Evolutionary conservation across 805 yeast genomes (phyloP).

Genomic region (Pichia pseudocactophila): DNA sequence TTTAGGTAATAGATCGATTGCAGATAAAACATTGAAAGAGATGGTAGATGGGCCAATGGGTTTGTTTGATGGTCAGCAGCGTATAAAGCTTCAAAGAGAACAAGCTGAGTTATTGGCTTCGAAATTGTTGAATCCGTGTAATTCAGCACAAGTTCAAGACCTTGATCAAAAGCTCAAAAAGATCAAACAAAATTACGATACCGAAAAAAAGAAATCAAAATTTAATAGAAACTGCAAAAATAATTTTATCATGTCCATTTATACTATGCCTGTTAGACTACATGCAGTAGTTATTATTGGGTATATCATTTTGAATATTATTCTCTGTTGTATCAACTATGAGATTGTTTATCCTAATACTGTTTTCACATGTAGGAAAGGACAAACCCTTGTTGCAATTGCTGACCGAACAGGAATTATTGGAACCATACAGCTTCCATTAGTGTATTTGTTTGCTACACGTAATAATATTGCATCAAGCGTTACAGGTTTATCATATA

Average conservation of each 20-base stretch:
- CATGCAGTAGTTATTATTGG: conserved; percentile 24
- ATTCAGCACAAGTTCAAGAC: background rate
- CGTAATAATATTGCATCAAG: conserved; percentile 27
- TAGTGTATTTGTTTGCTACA: conserved; percentile 28
- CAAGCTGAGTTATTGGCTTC: background rate
- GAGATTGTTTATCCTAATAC: conserved; percentile 22
- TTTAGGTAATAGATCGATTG: background rate
- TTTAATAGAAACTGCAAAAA: conserved; percentile 4
- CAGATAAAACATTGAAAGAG: background rate
- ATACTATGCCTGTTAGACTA: conserved; percentile 27
- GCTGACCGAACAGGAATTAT: conserved; percentile 43
- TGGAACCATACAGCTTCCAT: conserved; percentile 31
- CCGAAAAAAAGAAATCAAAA: background rate
- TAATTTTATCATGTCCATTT: conserved; percentile 11
- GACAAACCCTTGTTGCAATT: conserved; percentile 23
- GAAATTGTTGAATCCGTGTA: background rate
- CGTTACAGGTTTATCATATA: conserved; percentile 29
- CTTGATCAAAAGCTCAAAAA: background rate
- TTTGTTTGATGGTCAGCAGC: conserved; percentile 3
- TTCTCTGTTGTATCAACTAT: conserved; percentile 25
- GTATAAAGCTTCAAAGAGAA: conserved; percentile 3
- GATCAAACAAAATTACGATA: background rate
- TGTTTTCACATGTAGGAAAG: conserved; percentile 24
- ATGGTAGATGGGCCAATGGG: conserved; percentile 6
- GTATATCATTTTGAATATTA: conserved; percentile 21